A percentile compares a stretch with the other conserved stretches of the same genome.
Conservation (phyloP, 2,329 filamentous ascomycete species). For the Incumbomyces delicatus region DNA sequence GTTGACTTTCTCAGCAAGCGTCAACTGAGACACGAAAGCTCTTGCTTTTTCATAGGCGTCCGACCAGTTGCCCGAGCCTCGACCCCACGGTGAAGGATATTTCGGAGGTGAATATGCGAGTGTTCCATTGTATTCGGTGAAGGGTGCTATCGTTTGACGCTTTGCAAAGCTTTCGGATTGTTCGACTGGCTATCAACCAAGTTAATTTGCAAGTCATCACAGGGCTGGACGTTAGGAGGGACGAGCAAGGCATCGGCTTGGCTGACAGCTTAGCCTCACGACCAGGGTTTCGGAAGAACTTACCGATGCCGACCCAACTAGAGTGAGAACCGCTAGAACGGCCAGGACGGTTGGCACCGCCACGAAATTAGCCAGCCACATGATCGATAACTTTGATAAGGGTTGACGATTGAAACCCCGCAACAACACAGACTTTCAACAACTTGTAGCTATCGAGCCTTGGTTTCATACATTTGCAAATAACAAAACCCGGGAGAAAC, state of each 20-base stretch:
- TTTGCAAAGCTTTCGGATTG: not conserved
- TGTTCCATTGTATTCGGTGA: constrained; percentile 2
- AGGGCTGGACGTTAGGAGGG: too few species aligned
- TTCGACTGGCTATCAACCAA: not conserved
- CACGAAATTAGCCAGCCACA: constrained; percentile 3
- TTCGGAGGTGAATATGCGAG: constrained; percentile 46
- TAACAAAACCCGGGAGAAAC: too few species aligned
- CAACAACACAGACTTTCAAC: too few species aligned
- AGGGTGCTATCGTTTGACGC: constrained; percentile 4
- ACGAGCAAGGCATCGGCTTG: not conserved
- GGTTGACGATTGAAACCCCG: not conserved
- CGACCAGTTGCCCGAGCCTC: constrained; percentile 63
- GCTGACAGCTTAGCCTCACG: not conserved
- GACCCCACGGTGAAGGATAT: constrained; percentile 84
- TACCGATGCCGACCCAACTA: constrained; percentile 2
- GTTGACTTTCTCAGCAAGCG: constrained; percentile 84
- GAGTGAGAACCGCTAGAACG: too few species aligned
- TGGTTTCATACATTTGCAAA: too few species aligned
- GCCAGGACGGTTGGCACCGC: constrained; percentile 2
- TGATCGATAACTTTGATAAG: not conserved
- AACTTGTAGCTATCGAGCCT: too few species aligned
- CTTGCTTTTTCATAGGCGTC: constrained; percentile 66
- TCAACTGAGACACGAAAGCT: constrained; percentile 72
- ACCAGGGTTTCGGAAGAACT: not conserved
- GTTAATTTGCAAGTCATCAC: not conserved